phyloP scores from a whole-genome alignment of 345 rosid species.

The Firmiana major region DNA sequence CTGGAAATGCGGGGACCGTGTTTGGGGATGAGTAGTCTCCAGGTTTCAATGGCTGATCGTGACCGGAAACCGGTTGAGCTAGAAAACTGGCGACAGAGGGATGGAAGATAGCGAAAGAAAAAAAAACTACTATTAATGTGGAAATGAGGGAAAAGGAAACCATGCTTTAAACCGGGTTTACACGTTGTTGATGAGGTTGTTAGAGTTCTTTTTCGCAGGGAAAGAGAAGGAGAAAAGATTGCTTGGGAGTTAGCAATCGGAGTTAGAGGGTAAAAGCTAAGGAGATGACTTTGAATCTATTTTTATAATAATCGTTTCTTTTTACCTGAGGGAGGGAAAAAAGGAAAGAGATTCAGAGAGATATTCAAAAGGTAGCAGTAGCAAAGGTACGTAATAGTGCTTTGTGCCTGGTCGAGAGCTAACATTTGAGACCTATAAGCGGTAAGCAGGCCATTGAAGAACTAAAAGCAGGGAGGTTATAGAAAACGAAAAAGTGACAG shows the following conservation, averaged over 20 bases:
- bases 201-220: background rate
- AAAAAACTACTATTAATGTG: constrained; percentile 17
- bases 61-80: constrained; percentile 48
- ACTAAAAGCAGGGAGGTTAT: background rate
- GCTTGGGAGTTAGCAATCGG: constrained; percentile 5
- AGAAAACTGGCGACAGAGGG: constrained; percentile 45
- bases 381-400: background rate
- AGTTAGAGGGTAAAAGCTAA: background rate
- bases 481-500: background rate
- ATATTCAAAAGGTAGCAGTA: constrained; percentile 23
- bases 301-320: background rate
- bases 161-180: constrained; percentile 19
- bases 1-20: constrained; percentile 88
- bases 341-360: constrained; percentile 26
- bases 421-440: background rate
- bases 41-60: constrained; percentile 38
- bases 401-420: background rate
- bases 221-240: constrained; percentile 9
- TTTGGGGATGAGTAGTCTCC: constrained; percentile 39
- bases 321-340: background rate
- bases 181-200: constrained; percentile 9
- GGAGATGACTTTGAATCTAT: background rate
- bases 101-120: constrained; percentile 15
- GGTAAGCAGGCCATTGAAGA: background rate
- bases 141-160: constrained; percentile 18